phyloP scores from a whole-genome alignment of 139 green algal species.

The Ulvella scutata region DNA sequence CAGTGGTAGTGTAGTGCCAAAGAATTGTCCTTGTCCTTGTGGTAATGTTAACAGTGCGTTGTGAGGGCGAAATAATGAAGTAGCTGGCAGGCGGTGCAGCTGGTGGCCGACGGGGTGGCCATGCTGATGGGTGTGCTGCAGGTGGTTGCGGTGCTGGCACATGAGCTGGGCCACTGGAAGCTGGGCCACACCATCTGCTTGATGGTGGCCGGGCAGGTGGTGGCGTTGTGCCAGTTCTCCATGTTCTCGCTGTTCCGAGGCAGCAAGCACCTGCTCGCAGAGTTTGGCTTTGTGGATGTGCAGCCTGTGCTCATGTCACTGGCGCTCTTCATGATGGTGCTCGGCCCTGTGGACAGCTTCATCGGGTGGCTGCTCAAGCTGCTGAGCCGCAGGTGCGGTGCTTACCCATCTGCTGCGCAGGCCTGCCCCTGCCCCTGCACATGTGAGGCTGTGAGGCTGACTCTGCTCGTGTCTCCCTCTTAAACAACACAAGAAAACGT shows the following conservation, averaged over 20 bases:
- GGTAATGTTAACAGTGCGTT: too few species aligned
- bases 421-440: neutral
- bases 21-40: too few species aligned
- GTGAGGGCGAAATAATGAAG: too few species aligned
- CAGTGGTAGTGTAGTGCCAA: too few species aligned
- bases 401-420: neutral
- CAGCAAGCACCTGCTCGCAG: conserved; percentile 31
- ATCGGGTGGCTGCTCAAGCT: neutral
- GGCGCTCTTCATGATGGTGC: conserved; percentile 65
- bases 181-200: conserved; percentile 57
- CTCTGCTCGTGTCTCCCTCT: neutral
- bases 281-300: conserved; percentile 59
- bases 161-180: conserved; percentile 84
- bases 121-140: conserved; percentile 45
- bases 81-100: neutral
- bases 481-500: too few species aligned
- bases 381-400: neutral
- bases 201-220: conserved; percentile 36
- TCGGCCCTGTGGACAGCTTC: conserved; percentile 57
- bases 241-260: conserved; percentile 47
- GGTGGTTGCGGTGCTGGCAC: conserved; percentile 75
- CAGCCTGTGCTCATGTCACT: conserved; percentile 61
- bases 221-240: conserved; percentile 46
- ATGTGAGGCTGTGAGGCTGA: neutral
- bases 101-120: conserved; percentile 12